These are phyloP conservation scores for Knufia fluminis DNA, from an alignment of 2,329 filamentous ascomycete species.

Conservation along the genomic window DNA sequence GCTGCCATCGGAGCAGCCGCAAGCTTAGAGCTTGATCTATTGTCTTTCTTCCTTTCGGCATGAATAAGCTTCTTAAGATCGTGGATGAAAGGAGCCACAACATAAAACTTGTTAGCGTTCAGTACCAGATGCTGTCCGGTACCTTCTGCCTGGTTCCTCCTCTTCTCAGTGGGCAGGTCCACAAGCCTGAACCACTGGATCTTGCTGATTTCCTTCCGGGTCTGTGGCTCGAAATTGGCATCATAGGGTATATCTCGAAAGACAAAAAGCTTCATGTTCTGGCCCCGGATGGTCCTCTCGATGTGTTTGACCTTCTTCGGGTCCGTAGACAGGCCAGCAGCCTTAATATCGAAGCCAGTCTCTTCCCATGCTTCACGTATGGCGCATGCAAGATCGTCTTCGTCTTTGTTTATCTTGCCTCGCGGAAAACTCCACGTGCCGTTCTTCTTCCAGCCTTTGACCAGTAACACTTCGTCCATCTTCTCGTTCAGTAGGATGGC, in stretches of 20 bases:
- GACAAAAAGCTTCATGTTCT: constrained; percentile 86
- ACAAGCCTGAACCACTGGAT: constrained; percentile 90
- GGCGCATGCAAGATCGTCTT: constrained; percentile 87
- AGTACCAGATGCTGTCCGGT: constrained; percentile 42
- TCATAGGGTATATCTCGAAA: constrained; percentile 83
- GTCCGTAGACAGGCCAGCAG: constrained; percentile 65
- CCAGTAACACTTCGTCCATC: constrained; percentile 91
- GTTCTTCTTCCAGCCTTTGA: constrained; percentile 96
- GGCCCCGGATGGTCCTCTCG: constrained; percentile 80
- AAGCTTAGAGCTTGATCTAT: constrained; percentile 49
- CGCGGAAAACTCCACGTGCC: constrained; percentile 94
- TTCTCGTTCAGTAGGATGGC: constrained; percentile 84
- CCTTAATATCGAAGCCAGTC: constrained; percentile 75
- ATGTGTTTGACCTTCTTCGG: constrained; percentile 70
- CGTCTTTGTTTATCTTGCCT: constrained; percentile 97
- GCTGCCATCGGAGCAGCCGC: constrained; percentile 17
- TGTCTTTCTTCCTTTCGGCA: constrained; percentile 68
- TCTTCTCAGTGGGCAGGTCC: constrained; percentile 70
- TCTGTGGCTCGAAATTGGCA: constrained; percentile 78
- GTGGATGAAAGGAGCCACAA: constrained; percentile 87
- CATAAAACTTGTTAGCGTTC: constrained; percentile 86
- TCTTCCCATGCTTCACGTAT: constrained; percentile 93
- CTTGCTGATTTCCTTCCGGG: constrained; percentile 94
- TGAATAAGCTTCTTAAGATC: constrained; percentile 83
- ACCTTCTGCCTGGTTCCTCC: constrained; percentile 54